Evolutionary conservation across 495 filamentous ascomycete species (phyloP), one percentile per base, ranked within the genome.

Genomic region (Penicillium bovifimosum): DNA sequence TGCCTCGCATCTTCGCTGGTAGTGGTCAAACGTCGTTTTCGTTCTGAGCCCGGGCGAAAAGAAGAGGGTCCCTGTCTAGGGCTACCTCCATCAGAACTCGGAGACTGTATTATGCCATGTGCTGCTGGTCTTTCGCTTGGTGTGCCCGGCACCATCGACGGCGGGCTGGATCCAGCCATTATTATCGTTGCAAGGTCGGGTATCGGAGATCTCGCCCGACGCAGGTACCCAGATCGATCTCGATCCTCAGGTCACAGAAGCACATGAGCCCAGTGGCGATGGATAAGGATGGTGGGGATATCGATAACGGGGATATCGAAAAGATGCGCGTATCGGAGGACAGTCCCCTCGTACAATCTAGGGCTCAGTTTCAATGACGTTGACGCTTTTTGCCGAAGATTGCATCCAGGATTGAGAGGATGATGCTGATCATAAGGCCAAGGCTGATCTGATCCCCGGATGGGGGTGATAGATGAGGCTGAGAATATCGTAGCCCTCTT

Each of bases 201-300:
- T 24, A 24, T 24, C 20, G 4, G 20, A 24, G 20, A 2, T 24
- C 20, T 24, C 34, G n/a, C 42, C 43, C 55, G 55, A 39, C 36
- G 24, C 50, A 31, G 54, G 47, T 53, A 62, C 56, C 55, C 59
- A 64, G 55, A 61, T 53, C 75, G 50, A 80, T 70, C 68, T 84
- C 81, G 33, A 78, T 77, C 27, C 76, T 47, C 58, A 55, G 35
- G 54, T 41, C 53, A 55, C 58, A 56, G 60, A 36, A 50, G 60
- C 60, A 61, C 67, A 70, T 70, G 55, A 65, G 64, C 62, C 55
- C 53, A 31, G 58, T 65, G 58, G 64, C 61, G 60, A 52, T 55
- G 49, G 29, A 24, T 24, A 4, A 24, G 34, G 45, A 53, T 24
- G 20, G 20, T 4, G 20, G 58, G 57, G 47, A 61, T 52, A 42